A percentile compares a stretch with the other conserved stretches of the same genome.
phyloP scores from a whole-genome alignment of 805 yeast genomes.

The Hanseniaspora lindneri region DNA sequence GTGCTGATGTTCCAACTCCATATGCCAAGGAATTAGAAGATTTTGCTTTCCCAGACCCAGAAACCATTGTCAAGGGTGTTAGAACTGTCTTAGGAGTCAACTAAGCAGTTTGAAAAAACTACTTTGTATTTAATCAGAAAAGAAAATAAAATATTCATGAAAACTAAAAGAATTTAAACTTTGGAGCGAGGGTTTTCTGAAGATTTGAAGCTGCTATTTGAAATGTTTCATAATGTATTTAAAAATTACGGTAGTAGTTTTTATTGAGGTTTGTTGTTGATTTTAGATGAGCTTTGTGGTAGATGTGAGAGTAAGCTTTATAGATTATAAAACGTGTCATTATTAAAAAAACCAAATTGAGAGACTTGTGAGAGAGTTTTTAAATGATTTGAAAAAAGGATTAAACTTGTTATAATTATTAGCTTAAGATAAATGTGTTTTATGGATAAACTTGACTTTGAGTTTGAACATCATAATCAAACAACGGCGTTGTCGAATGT shows the following conservation, averaged over 20 bases:
- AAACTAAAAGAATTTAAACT: not conserved
- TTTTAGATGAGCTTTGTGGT: no score
- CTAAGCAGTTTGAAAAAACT: no score
- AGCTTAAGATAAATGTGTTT: not conserved
- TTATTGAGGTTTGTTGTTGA: no score
- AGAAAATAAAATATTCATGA: not conserved
- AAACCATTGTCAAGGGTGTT: constrained; percentile 74
- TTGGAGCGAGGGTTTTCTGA: no score
- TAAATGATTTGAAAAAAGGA: not conserved
- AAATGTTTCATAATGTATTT: no score
- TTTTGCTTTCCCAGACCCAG: constrained; percentile 96
- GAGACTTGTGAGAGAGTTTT: constrained; percentile 10
- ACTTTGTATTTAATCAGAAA: not conserved
- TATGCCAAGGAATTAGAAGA: constrained; percentile 92
- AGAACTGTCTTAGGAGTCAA: constrained; percentile 67
- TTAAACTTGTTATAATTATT: not conserved
- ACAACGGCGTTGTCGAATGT: no score
- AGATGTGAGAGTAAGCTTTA: not conserved
- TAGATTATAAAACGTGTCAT: not conserved
- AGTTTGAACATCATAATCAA: not conserved
- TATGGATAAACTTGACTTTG: not conserved
- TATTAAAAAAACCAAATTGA: not conserved
- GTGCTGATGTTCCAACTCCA: constrained; percentile 99
- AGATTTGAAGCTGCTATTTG: no score
- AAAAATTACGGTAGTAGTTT: no score